Evolutionary conservation across 2,329 filamentous ascomycete species (phyloP), one percentile per base, ranked within the genome.

Genomic region (Pyricularia sp.): DNA sequence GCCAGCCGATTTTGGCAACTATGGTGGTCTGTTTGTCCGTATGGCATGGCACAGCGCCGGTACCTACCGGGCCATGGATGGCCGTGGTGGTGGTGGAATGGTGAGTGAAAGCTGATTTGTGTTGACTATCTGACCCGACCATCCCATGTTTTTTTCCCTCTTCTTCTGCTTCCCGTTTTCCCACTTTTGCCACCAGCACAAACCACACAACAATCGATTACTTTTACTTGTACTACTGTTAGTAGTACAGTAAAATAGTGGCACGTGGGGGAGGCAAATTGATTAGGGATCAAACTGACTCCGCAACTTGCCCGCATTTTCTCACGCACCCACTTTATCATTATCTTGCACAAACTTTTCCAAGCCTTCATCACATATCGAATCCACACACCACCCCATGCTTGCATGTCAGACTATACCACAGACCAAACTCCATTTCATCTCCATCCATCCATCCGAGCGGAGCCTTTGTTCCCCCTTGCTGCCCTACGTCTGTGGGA

Each of bases 11-110:
- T 91, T 90, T 74, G 90, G 90, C 65, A 88, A 92, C 82, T 92
- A 92, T 73, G 90, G 90, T 71, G 89, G 90, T 78, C 83, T 92
- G 25, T 92, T 92, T 77, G 83, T 92, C 74, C 88, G 90, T 66
- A 88, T 92, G 87, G 87, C 89, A 69, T 92, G 90, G 90, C 90
- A 92, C 82, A 87, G 86, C 71, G 85, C 90, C 9, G 90, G 90
- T 70, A 92, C 90, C 64, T 92, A 92, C 80, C 88, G 90, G 74
- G 86, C 89, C 73, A 83, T 82, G 67, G 90, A 92, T 72, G 90
- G 90, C 30, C 89, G 90, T 71, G 90, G 90, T 68, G 90, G 90
- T 69, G 87, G 86, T 74, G 90, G 90, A 65, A 71, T 71, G 71
- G 70, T 71, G 68, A 50, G 67, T 26, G 23, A n/a, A 9, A 14